Evolutionary conservation across 441 rosid genomes (phyloP).

Genomic region (Arabidopsis hybrid): DNA sequence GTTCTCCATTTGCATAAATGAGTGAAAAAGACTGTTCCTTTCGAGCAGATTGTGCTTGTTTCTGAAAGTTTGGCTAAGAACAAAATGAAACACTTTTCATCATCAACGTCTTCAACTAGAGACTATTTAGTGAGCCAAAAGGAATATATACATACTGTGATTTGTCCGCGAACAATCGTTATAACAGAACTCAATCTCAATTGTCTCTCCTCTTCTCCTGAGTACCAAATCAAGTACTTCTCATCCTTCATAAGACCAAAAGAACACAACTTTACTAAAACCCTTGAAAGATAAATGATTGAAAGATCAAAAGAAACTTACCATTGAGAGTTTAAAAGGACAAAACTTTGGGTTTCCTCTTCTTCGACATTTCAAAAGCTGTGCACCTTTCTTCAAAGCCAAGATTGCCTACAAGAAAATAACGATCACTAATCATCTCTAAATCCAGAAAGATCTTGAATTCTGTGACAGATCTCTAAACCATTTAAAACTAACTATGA

Average conservation of each 20-base stretch:
- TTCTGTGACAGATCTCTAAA: constrained; percentile 30
- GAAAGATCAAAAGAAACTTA: constrained; percentile 26
- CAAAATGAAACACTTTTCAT: constrained; percentile 13
- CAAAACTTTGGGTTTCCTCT: constrained; percentile 85
- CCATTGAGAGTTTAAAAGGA: constrained; percentile 82
- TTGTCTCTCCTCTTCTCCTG: constrained; percentile 75
- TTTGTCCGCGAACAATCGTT: constrained; percentile 67
- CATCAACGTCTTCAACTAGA: background rate
- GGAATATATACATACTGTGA: constrained; percentile 54
- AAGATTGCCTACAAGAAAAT: constrained; percentile 64
- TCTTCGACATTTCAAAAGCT: constrained; percentile 77
- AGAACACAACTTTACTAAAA: constrained; percentile 19
- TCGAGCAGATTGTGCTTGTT: constrained; percentile 65
- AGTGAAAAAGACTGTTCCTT: constrained; percentile 79
- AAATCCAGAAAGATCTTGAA: constrained; percentile 15
- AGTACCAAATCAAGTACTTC: constrained; percentile 78
- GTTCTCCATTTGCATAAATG: constrained; percentile 65
- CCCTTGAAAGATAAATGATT: background rate
- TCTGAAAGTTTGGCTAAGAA: constrained; percentile 63
- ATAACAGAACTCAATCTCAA: constrained; percentile 64
- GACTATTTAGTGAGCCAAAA: background rate
- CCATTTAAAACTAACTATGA: background rate
- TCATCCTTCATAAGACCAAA: constrained; percentile 63
- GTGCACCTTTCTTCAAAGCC: constrained; percentile 80
- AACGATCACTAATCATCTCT: background rate